Percentiles rank a stretch among this genome's conserved stretches.
phyloP scores from a whole-genome alignment of 331 rosid species.

The Stylosanthes scabra region DNA sequence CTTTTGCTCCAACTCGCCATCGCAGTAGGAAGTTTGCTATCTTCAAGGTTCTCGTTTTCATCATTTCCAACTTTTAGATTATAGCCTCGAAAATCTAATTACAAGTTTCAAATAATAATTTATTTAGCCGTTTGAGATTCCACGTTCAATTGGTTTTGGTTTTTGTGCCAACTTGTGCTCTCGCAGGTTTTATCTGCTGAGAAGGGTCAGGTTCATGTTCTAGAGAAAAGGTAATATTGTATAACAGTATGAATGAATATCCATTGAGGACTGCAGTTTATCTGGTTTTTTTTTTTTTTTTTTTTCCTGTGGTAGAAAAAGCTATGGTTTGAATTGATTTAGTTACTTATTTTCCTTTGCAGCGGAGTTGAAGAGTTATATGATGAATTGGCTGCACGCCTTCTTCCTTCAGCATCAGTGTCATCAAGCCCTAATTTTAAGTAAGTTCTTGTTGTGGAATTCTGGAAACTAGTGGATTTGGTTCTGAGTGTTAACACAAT shows the following conservation, averaged over 20 bases:
- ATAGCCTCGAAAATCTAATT: not conserved
- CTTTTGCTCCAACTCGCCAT: slow-evolving; percentile 37
- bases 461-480: slow-evolving; percentile 7
- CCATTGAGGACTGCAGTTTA: slow-evolving; percentile 1
- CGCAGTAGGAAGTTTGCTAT: slow-evolving; percentile 39
- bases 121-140: slow-evolving; percentile 15
- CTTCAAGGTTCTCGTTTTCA: slow-evolving; percentile 50
- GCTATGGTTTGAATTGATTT: slow-evolving; percentile 23
- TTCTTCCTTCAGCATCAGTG: slow-evolving; percentile 57
- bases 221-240: slow-evolving; percentile 64
- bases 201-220: slow-evolving; percentile 57
- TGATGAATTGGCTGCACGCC: slow-evolving; percentile 72
- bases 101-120: not conserved
- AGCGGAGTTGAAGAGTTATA: slow-evolving; percentile 77
- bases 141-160: slow-evolving; percentile 19
- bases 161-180: slow-evolving; percentile 21
- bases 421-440: slow-evolving; percentile 60
- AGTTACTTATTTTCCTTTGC: slow-evolving; percentile 41
- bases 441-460: slow-evolving; percentile 56
- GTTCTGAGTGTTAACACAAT: slow-evolving; percentile 29
- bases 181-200: slow-evolving; percentile 60
- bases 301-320: slow-evolving; percentile 24
- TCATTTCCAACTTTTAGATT: not conserved
- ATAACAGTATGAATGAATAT: not conserved
- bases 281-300: too few species aligned